Conservation (phyloP, 106 monocot genomes). For the Acorus calamus region DNA sequence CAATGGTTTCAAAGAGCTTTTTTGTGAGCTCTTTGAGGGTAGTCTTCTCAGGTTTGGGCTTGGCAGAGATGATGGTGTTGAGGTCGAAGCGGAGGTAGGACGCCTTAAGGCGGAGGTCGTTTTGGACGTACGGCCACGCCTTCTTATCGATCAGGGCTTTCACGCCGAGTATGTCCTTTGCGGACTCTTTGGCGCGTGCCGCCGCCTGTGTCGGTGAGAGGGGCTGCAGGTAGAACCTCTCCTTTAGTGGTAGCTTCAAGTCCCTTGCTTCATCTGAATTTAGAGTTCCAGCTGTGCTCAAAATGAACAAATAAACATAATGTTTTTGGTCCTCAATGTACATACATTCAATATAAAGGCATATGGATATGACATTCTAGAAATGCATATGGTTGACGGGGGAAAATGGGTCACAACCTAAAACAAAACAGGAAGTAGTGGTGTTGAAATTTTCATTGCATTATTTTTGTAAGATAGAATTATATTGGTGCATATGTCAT, state of each 20-base stretch:
- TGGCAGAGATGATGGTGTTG: constrained; percentile 72
- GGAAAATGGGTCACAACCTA: too few species aligned
- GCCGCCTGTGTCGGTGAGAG: constrained; percentile 46
- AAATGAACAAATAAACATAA: background rate
- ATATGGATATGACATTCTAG: too few species aligned
- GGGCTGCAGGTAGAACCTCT: constrained; percentile 78
- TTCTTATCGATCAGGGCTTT: constrained; percentile 85
- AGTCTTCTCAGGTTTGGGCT: constrained; percentile 91
- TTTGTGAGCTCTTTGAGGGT: constrained; percentile 53
- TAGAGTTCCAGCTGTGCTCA: constrained; percentile 46
- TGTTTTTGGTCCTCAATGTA: background rate
- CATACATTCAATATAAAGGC: too few species aligned
- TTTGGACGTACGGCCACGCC: constrained; percentile 81
- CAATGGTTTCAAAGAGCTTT: constrained; percentile 58
- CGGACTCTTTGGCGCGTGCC: constrained; percentile 60
- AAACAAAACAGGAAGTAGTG: too few species aligned
- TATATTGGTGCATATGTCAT: too few species aligned
- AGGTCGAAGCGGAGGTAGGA: constrained; percentile 80
- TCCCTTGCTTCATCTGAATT: constrained; percentile 82
- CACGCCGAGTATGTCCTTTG: constrained; percentile 60
- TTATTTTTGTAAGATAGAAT: too few species aligned
- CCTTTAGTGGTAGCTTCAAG: constrained; percentile 42
- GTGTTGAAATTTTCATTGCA: too few species aligned
- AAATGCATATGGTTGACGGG: too few species aligned
- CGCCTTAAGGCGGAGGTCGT: constrained; percentile 76